Conservation (phyloP, 441 rosid genomes). For the Populus hybrid region DNA sequence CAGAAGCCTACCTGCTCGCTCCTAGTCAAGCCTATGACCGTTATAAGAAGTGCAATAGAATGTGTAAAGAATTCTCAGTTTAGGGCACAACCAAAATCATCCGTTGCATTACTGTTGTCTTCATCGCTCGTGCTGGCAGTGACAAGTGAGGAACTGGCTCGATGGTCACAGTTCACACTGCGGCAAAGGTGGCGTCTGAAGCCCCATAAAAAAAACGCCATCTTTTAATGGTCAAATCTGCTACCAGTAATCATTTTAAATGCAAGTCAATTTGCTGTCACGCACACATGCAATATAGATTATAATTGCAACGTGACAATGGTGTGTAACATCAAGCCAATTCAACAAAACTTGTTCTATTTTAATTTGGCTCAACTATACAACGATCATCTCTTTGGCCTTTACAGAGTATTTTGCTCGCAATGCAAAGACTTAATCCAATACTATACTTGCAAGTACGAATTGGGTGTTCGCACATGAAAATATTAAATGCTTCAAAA, state of each 20-base stretch:
- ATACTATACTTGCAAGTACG: constrained; percentile 1
- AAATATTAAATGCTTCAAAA: constrained; percentile 19
- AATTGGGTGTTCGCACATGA: background rate
- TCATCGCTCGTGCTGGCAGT: too few relatives aligned
- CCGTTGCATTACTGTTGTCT: background rate
- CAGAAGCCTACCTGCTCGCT: background rate
- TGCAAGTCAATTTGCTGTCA: background rate
- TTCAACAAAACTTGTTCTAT: constrained; percentile 5
- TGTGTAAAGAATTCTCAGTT: background rate
- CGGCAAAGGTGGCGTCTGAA: background rate
- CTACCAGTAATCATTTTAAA: background rate
- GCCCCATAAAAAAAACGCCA: background rate
- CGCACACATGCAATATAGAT: background rate
- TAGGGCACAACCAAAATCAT: background rate
- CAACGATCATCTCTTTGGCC: constrained; percentile 26
- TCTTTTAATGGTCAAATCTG: background rate
- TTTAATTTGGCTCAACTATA: constrained; percentile 23
- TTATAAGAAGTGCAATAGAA: background rate
- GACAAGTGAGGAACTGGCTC: too few relatives aligned
- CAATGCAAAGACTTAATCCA: constrained; percentile 11
- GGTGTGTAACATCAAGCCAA: background rate
- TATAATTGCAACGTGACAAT: constrained; percentile 9
- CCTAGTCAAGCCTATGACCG: background rate
- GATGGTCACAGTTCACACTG: too few relatives aligned
- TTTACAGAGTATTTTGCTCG: constrained; percentile 3